Evolutionary conservation across 2,329 filamentous ascomycete genomes (phyloP).

Genomic region (Ophiostoma quercus): DNA sequence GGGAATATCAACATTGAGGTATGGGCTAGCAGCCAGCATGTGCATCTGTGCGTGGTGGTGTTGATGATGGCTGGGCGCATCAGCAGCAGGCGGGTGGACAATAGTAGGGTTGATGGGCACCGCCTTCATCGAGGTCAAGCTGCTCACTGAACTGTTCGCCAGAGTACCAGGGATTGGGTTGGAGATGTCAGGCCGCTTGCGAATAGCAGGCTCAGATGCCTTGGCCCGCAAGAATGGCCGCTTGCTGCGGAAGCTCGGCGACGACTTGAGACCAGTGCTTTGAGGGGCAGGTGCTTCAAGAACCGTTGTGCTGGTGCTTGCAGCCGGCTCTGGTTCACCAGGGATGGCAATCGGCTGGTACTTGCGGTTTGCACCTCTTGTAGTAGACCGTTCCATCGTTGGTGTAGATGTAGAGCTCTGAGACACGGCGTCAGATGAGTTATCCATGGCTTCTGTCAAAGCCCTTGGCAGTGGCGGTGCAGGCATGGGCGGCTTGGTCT

Average conservation of each 20-base stretch:
- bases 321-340: slow-evolving; percentile 17
- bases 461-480: not conserved
- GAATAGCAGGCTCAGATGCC: slow-evolving; percentile 26
- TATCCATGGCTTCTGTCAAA: not conserved
- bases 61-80: not conserved
- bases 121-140: not conserved
- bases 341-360: slow-evolving; percentile 42
- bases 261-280: not conserved
- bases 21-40: slow-evolving; percentile 30
- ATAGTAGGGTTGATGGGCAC: not conserved
- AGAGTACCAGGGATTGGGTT: not conserved
- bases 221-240: slow-evolving; percentile 27
- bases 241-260: not conserved
- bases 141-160: not conserved
- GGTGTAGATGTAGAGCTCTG: not conserved
- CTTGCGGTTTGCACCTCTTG: slow-evolving; percentile 40
- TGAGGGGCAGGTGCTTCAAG: not conserved
- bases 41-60: not conserved
- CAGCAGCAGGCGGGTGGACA: not conserved
- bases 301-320: slow-evolving; percentile 15
- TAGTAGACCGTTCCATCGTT: slow-evolving; percentile 25
- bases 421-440: not conserved
- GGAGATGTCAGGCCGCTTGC: slow-evolving; percentile 16
- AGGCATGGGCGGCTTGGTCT: slow-evolving; percentile 24
- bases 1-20: slow-evolving; percentile 76